Percentiles rank a stretch among this genome's conserved stretches.
phyloP scores from a whole-genome alignment of 2,329 filamentous ascomycete genomes.

The Colletotrichum aenigma region DNA sequence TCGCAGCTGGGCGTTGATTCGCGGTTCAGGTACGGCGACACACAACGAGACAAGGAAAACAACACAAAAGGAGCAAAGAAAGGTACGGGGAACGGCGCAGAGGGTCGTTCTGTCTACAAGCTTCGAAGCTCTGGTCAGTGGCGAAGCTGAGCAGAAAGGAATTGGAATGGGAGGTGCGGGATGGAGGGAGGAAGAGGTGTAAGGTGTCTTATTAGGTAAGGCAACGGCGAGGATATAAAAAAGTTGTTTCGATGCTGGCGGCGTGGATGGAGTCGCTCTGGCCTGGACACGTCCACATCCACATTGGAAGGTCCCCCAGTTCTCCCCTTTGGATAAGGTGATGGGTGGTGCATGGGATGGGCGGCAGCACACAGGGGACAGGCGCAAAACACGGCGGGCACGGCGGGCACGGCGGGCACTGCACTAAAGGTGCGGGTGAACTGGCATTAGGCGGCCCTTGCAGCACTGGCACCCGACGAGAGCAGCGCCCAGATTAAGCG shows the following conservation, averaged over 20 bases:
- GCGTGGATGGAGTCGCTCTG: slow-evolving; percentile 1
- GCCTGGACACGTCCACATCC: neutral
- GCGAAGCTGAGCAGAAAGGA: slow-evolving; percentile 1
- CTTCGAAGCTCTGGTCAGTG: slow-evolving; percentile 3
- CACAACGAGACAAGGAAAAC: neutral
- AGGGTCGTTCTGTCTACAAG: slow-evolving; percentile 4
- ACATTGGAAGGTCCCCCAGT: neutral
- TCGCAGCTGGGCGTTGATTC: neutral
- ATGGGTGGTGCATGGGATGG: neutral
- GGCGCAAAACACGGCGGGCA: neutral
- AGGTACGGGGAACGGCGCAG: neutral
- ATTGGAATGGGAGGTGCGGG: neutral
- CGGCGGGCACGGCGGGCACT: neutral
- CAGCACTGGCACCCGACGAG: slow-evolving; percentile 7
- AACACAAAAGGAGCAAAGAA: neutral
- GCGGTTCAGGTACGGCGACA: neutral
- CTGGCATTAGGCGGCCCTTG: slow-evolving; percentile 5
- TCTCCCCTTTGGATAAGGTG: neutral
- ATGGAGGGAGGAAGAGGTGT: neutral
- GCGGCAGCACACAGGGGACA: neutral
- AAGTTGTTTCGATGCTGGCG: neutral
- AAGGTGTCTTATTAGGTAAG: slow-evolving; percentile 19
- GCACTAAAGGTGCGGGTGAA: neutral
- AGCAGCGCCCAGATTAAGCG: neutral
- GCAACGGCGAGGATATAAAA: neutral